Conservation (phyloP, 2,329 filamentous ascomycete species). For the Fusarium robinianum region DNA sequence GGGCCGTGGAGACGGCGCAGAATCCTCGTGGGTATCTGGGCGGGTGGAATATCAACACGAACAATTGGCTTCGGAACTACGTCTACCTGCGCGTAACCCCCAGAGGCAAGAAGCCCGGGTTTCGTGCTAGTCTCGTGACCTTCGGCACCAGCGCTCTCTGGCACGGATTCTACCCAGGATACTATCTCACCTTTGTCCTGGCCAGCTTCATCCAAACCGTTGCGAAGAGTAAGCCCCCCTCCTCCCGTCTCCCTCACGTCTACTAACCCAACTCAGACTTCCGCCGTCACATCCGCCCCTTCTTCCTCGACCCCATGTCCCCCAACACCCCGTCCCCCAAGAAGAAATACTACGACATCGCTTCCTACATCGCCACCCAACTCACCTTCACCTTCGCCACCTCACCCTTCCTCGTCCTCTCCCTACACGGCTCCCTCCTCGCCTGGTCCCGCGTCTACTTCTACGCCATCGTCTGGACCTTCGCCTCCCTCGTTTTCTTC, state of each 20-base stretch:
- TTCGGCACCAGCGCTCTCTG: constrained; percentile 95
- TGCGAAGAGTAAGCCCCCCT: constrained; percentile 78
- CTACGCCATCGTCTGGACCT: constrained; percentile 74
- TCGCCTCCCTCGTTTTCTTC: constrained; percentile 72
- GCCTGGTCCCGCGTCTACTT: constrained; percentile 90
- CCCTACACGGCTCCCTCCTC: constrained; percentile 68
- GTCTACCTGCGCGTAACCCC: constrained; percentile 95
- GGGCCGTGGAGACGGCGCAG: constrained; percentile 85
- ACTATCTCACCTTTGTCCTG: constrained; percentile 88
- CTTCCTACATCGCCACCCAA: constrained; percentile 77
- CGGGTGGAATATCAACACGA: constrained; percentile 98
- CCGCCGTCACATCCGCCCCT: constrained; percentile 85
- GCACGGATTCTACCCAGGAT: constrained; percentile 98
- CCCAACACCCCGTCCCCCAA: constrained; percentile 68
- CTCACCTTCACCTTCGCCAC: constrained; percentile 81
- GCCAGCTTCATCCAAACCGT: constrained; percentile 90
- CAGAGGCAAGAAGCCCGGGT: constrained; percentile 93
- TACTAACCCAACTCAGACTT: constrained; percentile 63
- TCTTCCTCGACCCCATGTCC: constrained; percentile 84
- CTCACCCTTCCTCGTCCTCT: constrained; percentile 83
- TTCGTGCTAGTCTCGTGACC: constrained; percentile 90
- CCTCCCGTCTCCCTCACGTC: neutral
- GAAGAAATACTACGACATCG: constrained; percentile 87
- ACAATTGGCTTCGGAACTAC: constrained; percentile 94
- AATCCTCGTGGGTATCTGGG: constrained; percentile 92